Percentiles rank a stretch among this genome's conserved stretches.
These are phyloP conservation scores for Linnemannia zychae DNA, from an alignment of 192 early-diverging fungal genomes.

Conservation along the genomic window DNA sequence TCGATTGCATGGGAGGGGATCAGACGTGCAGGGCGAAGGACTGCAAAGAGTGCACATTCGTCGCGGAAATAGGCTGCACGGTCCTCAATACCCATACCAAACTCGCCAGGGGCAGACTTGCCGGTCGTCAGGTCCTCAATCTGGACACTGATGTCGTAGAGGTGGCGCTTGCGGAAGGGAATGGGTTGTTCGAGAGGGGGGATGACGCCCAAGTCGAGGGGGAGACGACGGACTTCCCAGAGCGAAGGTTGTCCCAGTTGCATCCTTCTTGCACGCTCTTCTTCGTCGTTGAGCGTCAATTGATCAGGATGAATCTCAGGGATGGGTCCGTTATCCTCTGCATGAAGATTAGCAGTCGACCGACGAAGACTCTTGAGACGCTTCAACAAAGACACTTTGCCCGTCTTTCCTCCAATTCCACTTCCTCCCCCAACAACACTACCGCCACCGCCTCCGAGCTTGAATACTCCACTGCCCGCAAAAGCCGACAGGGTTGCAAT, in stretches of 20 bases:
- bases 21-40: constrained; percentile 32
- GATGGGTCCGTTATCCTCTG: constrained; percentile 5
- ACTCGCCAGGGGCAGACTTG: constrained; percentile 30
- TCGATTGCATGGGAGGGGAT: constrained; percentile 31
- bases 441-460: not conserved
- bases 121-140: constrained; percentile 33
- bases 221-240: constrained; percentile 46
- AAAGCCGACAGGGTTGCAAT: not conserved
- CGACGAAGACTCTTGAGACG: constrained; percentile 24
- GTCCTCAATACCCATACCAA: constrained; percentile 53
- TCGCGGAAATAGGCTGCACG: constrained; percentile 34
- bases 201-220: constrained; percentile 34
- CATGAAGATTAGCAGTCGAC: not conserved
- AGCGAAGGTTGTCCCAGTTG: constrained; percentile 35
- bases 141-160: constrained; percentile 37
- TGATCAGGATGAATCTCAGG: constrained; percentile 46
- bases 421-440: not conserved
- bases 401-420: not conserved
- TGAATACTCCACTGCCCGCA: not conserved
- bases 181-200: constrained; percentile 48
- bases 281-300: constrained; percentile 25
- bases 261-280: constrained; percentile 34
- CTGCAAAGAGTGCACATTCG: constrained; percentile 36
- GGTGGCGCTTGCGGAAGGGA: constrained; percentile 34
- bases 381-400: constrained; percentile 25